Evolutionary conservation across 495 filamentous ascomycete species (phyloP).

Genomic region (Xylaria bambusicola): DNA sequence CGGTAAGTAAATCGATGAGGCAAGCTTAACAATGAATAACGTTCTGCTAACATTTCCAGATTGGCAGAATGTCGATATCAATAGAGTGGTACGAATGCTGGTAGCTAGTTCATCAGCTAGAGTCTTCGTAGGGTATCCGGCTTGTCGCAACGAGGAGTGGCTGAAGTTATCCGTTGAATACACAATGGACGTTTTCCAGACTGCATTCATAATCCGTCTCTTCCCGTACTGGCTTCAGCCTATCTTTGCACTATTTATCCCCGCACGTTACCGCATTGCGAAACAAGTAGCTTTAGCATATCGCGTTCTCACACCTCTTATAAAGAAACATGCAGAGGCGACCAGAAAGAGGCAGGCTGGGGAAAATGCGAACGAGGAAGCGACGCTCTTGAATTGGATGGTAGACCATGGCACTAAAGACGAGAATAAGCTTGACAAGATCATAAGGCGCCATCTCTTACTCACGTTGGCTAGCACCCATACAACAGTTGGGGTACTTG

Average conservation of each 20-base stretch:
- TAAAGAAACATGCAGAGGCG: neutral
- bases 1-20: too few species aligned
- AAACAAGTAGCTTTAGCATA: neutral
- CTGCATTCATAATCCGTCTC: conserved; percentile 22
- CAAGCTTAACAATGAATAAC: too few species aligned
- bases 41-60: neutral
- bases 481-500: too few species aligned
- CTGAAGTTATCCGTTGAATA: conserved; percentile 48
- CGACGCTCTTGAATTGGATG: too few species aligned
- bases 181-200: conserved; percentile 45
- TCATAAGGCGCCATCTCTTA: too few species aligned
- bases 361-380: too few species aligned
- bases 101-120: conserved; percentile 47
- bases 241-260: conserved; percentile 1
- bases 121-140: conserved; percentile 43
- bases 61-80: conserved; percentile 12
- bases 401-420: too few species aligned
- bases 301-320: neutral
- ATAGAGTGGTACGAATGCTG: conserved; percentile 20
- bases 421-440: too few species aligned
- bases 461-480: too few species aligned
- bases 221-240: conserved; percentile 13
- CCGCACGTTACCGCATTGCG: neutral
- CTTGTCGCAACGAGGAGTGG: conserved; percentile 50
- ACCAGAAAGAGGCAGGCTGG: neutral